Conservation (phyloP, 805 yeast species). For the Ogataea kodamae region DNA sequence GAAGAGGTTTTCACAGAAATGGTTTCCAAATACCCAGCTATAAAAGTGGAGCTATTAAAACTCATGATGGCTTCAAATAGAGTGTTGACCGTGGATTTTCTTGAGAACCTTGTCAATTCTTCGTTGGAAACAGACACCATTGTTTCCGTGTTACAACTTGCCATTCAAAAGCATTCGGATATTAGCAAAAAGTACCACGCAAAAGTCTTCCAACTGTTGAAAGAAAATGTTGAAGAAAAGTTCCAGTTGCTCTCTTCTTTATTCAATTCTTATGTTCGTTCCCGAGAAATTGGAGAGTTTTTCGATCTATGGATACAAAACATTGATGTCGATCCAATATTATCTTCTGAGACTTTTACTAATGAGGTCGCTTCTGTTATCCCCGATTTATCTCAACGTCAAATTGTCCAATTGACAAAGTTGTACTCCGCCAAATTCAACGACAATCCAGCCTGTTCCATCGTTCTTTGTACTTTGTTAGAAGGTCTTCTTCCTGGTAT, state of each 20-base stretch:
- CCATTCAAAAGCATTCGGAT: slow-evolving; percentile 55
- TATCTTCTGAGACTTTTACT: slow-evolving; percentile 32
- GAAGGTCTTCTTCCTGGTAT: slow-evolving; percentile 39
- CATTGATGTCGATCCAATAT: slow-evolving; percentile 14
- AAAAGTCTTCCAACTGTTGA: slow-evolving; percentile 27
- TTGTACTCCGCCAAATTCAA: slow-evolving; percentile 14
- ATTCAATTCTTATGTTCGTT: slow-evolving; percentile 44
- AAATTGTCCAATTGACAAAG: slow-evolving; percentile 33
- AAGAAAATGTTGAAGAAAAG: neutral
- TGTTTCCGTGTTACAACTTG: slow-evolving; percentile 45
- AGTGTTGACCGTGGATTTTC: slow-evolving; percentile 50
- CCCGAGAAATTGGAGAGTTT: slow-evolving; percentile 55
- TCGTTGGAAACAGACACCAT: slow-evolving; percentile 26
- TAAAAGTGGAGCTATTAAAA: slow-evolving; percentile 42
- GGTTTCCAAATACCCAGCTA: slow-evolving; percentile 35
- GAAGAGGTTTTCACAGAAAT: slow-evolving; percentile 49
- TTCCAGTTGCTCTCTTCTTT: slow-evolving; percentile 11
- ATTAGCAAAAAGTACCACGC: slow-evolving; percentile 47
- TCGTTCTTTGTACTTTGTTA: slow-evolving; percentile 31
- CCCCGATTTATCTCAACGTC: slow-evolving; percentile 44
- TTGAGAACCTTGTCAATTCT: slow-evolving; percentile 38
- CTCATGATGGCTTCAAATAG: slow-evolving; percentile 50
- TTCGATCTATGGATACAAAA: slow-evolving; percentile 41
- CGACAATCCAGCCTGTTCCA: slow-evolving; percentile 10
- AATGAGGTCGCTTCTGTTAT: slow-evolving; percentile 39